Conservation (phyloP, 768 basidiomycete genomes). For the Psilocybe cyanescens region DNA sequence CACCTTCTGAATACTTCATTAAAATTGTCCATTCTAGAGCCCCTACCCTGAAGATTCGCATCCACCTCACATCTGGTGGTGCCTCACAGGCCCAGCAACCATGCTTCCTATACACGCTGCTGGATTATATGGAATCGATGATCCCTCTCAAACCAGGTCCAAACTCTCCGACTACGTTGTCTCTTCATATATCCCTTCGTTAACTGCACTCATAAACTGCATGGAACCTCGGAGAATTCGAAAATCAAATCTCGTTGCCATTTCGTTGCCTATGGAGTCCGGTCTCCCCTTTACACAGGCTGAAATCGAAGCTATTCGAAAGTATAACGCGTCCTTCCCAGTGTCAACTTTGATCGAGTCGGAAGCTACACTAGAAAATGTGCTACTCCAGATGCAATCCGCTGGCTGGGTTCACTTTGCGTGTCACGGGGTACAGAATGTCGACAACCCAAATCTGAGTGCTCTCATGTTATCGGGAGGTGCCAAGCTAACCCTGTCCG, state of each 20-base stretch:
- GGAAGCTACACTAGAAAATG: conserved; percentile 1
- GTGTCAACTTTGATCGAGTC: background rate
- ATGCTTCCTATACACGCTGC: conserved; percentile 38
- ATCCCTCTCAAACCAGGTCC: background rate
- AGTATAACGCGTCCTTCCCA: background rate
- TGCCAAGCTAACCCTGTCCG: background rate
- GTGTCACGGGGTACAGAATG: conserved; percentile 7
- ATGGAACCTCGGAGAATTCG: background rate
- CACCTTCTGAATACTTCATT: background rate
- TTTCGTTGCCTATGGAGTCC: conserved; percentile 2
- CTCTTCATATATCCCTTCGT: conserved; percentile 22
- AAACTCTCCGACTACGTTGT: conserved; percentile 17
- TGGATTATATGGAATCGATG: conserved; percentile 22
- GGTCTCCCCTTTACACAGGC: background rate
- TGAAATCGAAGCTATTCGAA: background rate
- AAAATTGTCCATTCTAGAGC: background rate
- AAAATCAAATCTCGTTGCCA: background rate
- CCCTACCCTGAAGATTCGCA: background rate
- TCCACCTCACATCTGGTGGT: conserved; percentile 32
- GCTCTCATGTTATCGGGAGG: background rate
- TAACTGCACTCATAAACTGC: background rate
- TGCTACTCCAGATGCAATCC: background rate
- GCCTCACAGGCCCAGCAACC: conserved; percentile 29
- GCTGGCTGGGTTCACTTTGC: conserved; percentile 9
- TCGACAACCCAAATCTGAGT: background rate